These are phyloP conservation scores for Melastoma candidum DNA, from an alignment of 441 rosid species.

Conservation along the genomic window DNA sequence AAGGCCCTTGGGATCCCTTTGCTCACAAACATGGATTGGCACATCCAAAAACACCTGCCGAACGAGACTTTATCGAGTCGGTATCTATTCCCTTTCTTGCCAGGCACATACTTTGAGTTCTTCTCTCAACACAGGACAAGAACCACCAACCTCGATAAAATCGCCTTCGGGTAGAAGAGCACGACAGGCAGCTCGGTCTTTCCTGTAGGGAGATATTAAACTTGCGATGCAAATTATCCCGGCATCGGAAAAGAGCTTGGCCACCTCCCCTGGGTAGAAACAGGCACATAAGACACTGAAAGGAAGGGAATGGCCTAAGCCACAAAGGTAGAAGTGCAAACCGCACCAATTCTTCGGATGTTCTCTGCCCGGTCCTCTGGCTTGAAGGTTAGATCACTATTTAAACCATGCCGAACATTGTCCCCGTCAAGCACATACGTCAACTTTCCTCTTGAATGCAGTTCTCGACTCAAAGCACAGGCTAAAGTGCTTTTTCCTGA, in stretches of 20 bases:
- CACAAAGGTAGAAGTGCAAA: not conserved
- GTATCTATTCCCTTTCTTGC: not conserved
- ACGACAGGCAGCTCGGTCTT: constrained; percentile 52
- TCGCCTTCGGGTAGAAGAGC: constrained; percentile 53
- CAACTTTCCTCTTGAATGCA: constrained; percentile 49
- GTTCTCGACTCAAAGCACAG: constrained; percentile 41
- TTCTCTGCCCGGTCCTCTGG: constrained; percentile 64
- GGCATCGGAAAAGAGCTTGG: constrained; percentile 66
- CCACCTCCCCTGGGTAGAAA: constrained; percentile 48
- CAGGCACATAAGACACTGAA: not conserved
- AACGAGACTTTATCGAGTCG: no score
- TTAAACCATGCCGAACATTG: constrained; percentile 66
- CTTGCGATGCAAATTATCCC: constrained; percentile 66
- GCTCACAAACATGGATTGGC: constrained; percentile 52
- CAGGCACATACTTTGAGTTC: constrained; percentile 6
- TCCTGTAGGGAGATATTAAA: constrained; percentile 59
- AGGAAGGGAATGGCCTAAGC: not conserved
- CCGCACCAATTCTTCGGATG: constrained; percentile 56
- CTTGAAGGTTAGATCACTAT: constrained; percentile 51
- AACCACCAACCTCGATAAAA: constrained; percentile 43
- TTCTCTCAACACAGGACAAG: not conserved
- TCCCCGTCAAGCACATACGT: constrained; percentile 69
- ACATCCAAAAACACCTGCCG: constrained; percentile 62
- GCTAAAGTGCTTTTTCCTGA: constrained; percentile 72
- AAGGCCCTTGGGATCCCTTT: constrained; percentile 63